Evolutionary conservation across 495 filamentous ascomycete species (phyloP), one percentile per base, ranked within the genome.

Genomic region (Penicillium nucicola): DNA sequence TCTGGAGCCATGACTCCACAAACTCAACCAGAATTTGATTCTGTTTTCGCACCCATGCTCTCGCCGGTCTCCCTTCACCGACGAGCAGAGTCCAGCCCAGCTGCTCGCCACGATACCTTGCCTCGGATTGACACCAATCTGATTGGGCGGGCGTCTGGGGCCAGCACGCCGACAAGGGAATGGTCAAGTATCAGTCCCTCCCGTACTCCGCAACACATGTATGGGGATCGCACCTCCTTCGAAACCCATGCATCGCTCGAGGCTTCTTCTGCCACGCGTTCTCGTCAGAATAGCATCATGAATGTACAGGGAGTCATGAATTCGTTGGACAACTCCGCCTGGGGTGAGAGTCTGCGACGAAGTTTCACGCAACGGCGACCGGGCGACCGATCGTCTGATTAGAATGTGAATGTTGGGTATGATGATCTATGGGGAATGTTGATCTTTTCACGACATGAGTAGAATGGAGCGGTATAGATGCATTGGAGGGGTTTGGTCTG

Each of bases 341-440:
- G 92, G 92, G 88, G 91, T 43, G 86, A 91, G 69, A 95, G 90
- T 75, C 89, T 97, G 42, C 78, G 90, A 51, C 80, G 90, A 47
- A 95, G 90, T 69, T 89, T 93, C 53, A 95, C 89, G 41, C 80
- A 84, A 71, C 82, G 84, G 55, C 81, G 82, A 58, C 75, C 75
- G 13, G 76, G 66, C 45, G 60, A 62, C 48, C 50, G 52, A 45
- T 50, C 50, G n/a, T 22, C 42, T 20, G 59, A 60, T 23, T 58
- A 58, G 40, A 35, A 19, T 31, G 13, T 5, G 40, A 35, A 19
- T 31, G 13, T 5, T 34, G 25, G 22, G 17, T 25, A 41, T 41
- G 18, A 31, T 42, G 34, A 47, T 33, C 17, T 23, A 33, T 48
- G 25, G 38, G 38, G 15, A 48, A 48, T 48, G 20, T 43, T 53